These are phyloP conservation scores for Chytridiales sp. DNA, from an alignment of 371 early-diverging fungal species.

Conservation along the genomic window DNA sequence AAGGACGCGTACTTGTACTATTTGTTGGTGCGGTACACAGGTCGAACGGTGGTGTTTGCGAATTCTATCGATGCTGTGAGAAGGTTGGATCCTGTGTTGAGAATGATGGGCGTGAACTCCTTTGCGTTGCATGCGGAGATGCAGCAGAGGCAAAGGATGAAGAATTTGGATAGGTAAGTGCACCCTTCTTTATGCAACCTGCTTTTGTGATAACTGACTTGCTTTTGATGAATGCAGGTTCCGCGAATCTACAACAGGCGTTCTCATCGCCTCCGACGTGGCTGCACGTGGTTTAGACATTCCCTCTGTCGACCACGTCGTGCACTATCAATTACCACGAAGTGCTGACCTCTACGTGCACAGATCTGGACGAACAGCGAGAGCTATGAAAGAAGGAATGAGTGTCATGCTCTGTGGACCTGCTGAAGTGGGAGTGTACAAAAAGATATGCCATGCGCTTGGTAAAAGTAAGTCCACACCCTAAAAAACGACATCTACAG, in stretches of 20 bases:
- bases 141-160: slow-evolving; percentile 92
- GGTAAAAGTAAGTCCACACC: slow-evolving; percentile 53
- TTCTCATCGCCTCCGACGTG: slow-evolving; percentile 82
- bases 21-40: slow-evolving; percentile 73
- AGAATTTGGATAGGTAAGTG: slow-evolving; percentile 76
- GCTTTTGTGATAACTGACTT: background rate
- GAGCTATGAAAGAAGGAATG: slow-evolving; percentile 73
- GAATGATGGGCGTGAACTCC: slow-evolving; percentile 65
- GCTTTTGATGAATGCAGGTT: slow-evolving; percentile 20
- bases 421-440: slow-evolving; percentile 75
- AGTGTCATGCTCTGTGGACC: slow-evolving; percentile 79
- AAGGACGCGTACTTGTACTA: slow-evolving; percentile 89
- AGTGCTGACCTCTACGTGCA: slow-evolving; percentile 79
- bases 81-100: slow-evolving; percentile 79
- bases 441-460: slow-evolving; percentile 72
- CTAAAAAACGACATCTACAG: background rate
- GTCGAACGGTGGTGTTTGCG: slow-evolving; percentile 90
- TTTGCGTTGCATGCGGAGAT: slow-evolving; percentile 87
- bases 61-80: slow-evolving; percentile 91
- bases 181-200: background rate
- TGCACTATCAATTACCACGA: slow-evolving; percentile 96
- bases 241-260: slow-evolving; percentile 38
- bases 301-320: slow-evolving; percentile 92
- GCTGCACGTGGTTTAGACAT: slow-evolving; percentile 93
- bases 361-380: slow-evolving; percentile 92